These are phyloP conservation scores for Dichomitus squalens DNA, from an alignment of 1,284 basidiomycete genomes.

Conservation along the genomic window DNA sequence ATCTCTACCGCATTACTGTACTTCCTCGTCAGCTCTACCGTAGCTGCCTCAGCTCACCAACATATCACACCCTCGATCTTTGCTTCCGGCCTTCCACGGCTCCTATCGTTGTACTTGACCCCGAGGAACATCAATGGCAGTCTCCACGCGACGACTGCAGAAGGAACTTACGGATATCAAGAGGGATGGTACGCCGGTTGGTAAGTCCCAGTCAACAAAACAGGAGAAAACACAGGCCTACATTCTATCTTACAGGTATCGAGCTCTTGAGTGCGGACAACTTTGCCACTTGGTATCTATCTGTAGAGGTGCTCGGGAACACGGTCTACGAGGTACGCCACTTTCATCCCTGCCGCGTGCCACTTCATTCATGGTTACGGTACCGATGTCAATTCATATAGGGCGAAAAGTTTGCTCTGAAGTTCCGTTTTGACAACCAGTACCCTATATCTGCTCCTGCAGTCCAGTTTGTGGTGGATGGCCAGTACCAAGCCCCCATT, in stretches of 20 bases:
- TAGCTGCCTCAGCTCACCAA: neutral
- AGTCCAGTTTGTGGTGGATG: conserved; percentile 75
- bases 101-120: neutral
- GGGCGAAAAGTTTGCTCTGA: conserved; percentile 76
- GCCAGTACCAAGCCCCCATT: conserved; percentile 61
- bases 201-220: conserved; percentile 39
- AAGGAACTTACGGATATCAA: conserved; percentile 78
- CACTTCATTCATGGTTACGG: neutral
- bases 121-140: conserved; percentile 28
- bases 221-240: neutral
- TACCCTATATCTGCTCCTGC: conserved; percentile 86
- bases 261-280: conserved; percentile 70
- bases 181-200: conserved; percentile 70
- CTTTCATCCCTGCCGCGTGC: neutral
- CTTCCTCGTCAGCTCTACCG: neutral
- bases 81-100: neutral
- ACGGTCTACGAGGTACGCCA: conserved; percentile 65
- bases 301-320: conserved; percentile 79
- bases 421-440: conserved; percentile 73
- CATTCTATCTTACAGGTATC: conserved; percentile 54
- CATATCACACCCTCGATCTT: neutral
- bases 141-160: conserved; percentile 64
- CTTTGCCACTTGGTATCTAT: conserved; percentile 72
- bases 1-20: neutral
- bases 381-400: conserved; percentile 31